Conservation (phyloP, 2,329 filamentous ascomycete species). For the Coleophoma eucalyptorum region DNA sequence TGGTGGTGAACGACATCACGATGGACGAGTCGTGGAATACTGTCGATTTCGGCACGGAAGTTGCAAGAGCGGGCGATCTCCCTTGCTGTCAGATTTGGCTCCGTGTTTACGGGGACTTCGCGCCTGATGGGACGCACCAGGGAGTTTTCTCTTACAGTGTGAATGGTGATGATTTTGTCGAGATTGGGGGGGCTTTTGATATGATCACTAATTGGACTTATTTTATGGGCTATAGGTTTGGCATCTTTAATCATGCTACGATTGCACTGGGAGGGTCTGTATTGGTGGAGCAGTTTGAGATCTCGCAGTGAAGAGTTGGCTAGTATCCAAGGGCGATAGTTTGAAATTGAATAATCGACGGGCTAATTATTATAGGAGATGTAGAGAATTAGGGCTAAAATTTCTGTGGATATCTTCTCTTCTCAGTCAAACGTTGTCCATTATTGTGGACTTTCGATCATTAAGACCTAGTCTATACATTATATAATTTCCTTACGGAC, state of each 20-base stretch:
- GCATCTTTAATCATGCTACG: slow-evolving; percentile 46
- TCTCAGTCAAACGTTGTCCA: no score
- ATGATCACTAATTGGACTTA: slow-evolving; percentile 40
- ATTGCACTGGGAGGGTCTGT: slow-evolving; percentile 32
- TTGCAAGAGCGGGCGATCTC: slow-evolving; percentile 12
- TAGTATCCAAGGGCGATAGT: background rate
- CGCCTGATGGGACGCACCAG: slow-evolving; percentile 22
- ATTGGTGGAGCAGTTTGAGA: background rate
- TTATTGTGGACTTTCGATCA: no score
- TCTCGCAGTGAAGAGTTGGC: background rate
- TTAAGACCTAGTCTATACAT: no score
- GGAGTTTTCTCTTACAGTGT: slow-evolving; percentile 38
- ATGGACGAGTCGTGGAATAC: slow-evolving; percentile 31
- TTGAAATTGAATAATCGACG: no score
- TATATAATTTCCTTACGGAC: no score
- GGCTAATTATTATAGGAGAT: no score
- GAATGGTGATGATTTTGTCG: slow-evolving; percentile 34
- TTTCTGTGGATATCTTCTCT: no score
- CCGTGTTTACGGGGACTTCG: slow-evolving; percentile 31
- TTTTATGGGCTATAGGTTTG: slow-evolving; percentile 45
- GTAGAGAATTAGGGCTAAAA: no score
- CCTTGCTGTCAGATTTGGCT: slow-evolving; percentile 30
- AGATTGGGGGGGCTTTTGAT: slow-evolving; percentile 28
- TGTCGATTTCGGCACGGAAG: slow-evolving; percentile 23
- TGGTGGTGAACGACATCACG: slow-evolving; percentile 24